A percentile compares a stretch with the other conserved stretches of the same genome.
Conservation (phyloP, 208 protist genomes). For the Acanthamoeba lenticulata region DNA sequence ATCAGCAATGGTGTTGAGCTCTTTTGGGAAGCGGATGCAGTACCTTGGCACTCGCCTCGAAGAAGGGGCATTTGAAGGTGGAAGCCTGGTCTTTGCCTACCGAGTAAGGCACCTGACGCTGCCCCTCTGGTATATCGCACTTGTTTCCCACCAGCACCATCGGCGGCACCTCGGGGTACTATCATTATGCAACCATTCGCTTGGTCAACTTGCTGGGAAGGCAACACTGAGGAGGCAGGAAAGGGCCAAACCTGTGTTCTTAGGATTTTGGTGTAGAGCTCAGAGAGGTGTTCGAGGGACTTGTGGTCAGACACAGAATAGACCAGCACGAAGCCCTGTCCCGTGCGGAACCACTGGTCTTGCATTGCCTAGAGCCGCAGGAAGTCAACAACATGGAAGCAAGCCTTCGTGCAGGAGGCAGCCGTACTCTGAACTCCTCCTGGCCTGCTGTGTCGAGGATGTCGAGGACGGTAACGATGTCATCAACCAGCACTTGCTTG, state of each 20-base stretch:
- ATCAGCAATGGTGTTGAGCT: not conserved
- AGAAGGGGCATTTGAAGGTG: not conserved
- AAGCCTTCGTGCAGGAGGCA: too few species aligned
- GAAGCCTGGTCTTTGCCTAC: not conserved
- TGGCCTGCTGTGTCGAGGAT: slow-evolving; percentile 65
- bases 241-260: not conserved
- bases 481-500: slow-evolving; percentile 78
- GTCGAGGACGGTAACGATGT: slow-evolving; percentile 71
- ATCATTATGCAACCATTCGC: not conserved
- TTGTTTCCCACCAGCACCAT: slow-evolving; percentile 45
- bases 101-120: not conserved
- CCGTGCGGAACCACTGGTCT: slow-evolving; percentile 29
- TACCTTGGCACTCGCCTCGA: slow-evolving; percentile 51
- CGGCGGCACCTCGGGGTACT: not conserved
- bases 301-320: not conserved
- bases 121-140: not conserved
- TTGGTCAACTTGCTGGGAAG: not conserved
- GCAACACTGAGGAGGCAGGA: not conserved
- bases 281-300: not conserved
- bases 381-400: too few species aligned
- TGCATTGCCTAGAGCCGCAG: not conserved
- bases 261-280: not conserved
- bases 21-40: not conserved
- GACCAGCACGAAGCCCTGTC: slow-evolving; percentile 2
- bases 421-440: slow-evolving; percentile 36